These are phyloP conservation scores for Hyaloperonospora arabidopsidis DNA, from an alignment of 352 stramenopile genomes.

Conservation along the genomic window DNA sequence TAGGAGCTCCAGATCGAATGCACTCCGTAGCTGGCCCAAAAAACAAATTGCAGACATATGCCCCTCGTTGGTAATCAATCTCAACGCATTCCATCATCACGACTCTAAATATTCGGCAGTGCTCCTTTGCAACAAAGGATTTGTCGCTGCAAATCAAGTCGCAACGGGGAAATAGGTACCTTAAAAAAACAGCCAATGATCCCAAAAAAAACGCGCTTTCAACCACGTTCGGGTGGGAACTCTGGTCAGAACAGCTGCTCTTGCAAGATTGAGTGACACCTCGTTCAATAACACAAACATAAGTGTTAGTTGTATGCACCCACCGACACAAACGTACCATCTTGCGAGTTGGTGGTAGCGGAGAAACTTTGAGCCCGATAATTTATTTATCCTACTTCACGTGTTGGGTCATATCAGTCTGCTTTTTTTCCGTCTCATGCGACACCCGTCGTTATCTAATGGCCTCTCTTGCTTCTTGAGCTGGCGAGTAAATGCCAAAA, in stretches of 20 bases:
- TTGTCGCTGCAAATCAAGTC: too few relatives aligned
- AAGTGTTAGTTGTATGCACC: slow-evolving; percentile 13
- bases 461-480: slow-evolving; percentile 14
- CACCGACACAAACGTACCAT: slow-evolving; percentile 18
- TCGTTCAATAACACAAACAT: slow-evolving; percentile 6
- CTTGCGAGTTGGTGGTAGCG: slow-evolving; percentile 1
- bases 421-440: slow-evolving; percentile 22
- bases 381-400: slow-evolving; percentile 43
- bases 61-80: too few relatives aligned
- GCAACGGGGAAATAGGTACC: too few relatives aligned
- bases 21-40: too few relatives aligned
- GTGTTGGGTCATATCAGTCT: slow-evolving; percentile 23
- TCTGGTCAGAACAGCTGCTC: slow-evolving; percentile 6
- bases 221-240: slow-evolving; percentile 32
- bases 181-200: too few relatives aligned
- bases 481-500: slow-evolving; percentile 31
- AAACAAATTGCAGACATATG: too few relatives aligned
- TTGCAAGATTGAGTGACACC: background rate
- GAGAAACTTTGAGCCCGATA: slow-evolving; percentile 18
- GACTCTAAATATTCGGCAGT: too few relatives aligned
- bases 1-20: too few relatives aligned
- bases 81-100: too few relatives aligned
- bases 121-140: too few relatives aligned
- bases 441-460: slow-evolving; percentile 26
- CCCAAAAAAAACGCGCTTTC: slow-evolving; percentile 30